A percentile compares a stretch with the other conserved stretches of the same genome.
Evolutionary conservation across 306 rosid genomes (phyloP).

Genomic region (Gastrolobium villosum): DNA sequence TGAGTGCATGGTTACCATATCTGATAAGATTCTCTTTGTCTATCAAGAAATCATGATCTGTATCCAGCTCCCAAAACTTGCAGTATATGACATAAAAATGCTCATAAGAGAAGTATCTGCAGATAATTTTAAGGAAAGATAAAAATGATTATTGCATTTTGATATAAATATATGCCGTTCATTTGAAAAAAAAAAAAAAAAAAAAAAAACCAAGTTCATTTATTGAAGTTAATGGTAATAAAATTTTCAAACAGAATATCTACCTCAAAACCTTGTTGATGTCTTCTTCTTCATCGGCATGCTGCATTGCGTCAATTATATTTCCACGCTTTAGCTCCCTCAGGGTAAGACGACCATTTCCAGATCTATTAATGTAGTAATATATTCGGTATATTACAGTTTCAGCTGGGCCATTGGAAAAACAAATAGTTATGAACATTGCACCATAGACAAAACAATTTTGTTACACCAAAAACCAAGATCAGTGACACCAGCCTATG

Average conservation of each 20-base stretch:
- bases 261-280: slow-evolving; percentile 99
- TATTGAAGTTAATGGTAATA: slow-evolving; percentile 35
- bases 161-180: slow-evolving; percentile 13
- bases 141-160: slow-evolving; percentile 26
- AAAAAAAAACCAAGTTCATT: slow-evolving; percentile 26
- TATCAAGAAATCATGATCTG: slow-evolving; percentile 96
- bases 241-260: slow-evolving; percentile 34
- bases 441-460: slow-evolving; percentile 30
- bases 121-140: slow-evolving; percentile 24
- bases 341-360: slow-evolving; percentile 88
- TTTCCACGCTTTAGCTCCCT: slow-evolving; percentile 98
- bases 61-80: slow-evolving; percentile 99
- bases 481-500: slow-evolving; percentile 19
- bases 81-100: slow-evolving; percentile 99
- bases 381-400: slow-evolving; percentile 98
- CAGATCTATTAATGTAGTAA: slow-evolving; percentile 95
- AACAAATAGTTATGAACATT: slow-evolving; percentile 46
- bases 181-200: not conserved
- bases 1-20: slow-evolving; percentile 99
- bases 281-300: slow-evolving; percentile 99
- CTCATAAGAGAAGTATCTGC: slow-evolving; percentile 97
- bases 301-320: slow-evolving; percentile 97
- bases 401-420: slow-evolving; percentile 89
- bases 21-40: slow-evolving; percentile 98
- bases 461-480: slow-evolving; percentile 33